Evolutionary conservation across 371 early-diverging fungal genomes (phyloP).

Genomic region (Mortierella sp.): DNA sequence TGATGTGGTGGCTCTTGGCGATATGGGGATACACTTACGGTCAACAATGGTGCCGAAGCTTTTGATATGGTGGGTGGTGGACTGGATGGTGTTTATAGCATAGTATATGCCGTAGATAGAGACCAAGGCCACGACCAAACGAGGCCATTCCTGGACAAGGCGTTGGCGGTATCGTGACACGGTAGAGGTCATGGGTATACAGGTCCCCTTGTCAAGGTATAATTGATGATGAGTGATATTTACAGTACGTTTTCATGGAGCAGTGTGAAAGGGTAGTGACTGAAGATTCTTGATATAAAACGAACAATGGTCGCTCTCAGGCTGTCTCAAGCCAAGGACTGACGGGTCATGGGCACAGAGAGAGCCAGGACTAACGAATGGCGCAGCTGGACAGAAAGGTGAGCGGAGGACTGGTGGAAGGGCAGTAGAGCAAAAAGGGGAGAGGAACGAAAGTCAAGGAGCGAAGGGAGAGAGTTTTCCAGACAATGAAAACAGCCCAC

Average conservation of each 20-base stretch:
- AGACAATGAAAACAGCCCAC: conserved; percentile 5
- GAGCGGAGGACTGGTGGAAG: not conserved
- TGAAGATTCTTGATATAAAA: no score
- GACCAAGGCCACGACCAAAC: conserved; percentile 38
- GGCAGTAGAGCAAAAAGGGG: not conserved
- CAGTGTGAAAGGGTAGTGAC: no score
- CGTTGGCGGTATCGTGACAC: conserved; percentile 2
- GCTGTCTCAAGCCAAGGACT: no score
- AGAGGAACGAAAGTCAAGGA: not conserved
- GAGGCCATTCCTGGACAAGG: conserved; percentile 34
- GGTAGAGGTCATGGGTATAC: not conserved
- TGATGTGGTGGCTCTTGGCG: no score
- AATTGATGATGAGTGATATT: no score
- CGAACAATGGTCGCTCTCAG: no score
- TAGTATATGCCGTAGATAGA: conserved; percentile 46
- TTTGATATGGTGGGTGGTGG: conserved; percentile 27
- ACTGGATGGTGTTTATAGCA: conserved; percentile 17
- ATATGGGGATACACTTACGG: conserved; percentile 19
- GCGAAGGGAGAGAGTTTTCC: not conserved
- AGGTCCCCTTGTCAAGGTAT: no score
- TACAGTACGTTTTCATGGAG: not conserved
- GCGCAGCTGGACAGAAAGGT: not conserved
- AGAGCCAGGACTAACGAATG: not conserved
- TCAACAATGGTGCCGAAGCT: conserved; percentile 4
- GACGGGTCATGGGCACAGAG: not conserved